Percentiles rank a stretch among this genome's conserved stretches.
These are phyloP conservation scores for Chimonanthus salicifolius DNA, from an alignment of 164 flowering plant genomes.

Conservation along the genomic window DNA sequence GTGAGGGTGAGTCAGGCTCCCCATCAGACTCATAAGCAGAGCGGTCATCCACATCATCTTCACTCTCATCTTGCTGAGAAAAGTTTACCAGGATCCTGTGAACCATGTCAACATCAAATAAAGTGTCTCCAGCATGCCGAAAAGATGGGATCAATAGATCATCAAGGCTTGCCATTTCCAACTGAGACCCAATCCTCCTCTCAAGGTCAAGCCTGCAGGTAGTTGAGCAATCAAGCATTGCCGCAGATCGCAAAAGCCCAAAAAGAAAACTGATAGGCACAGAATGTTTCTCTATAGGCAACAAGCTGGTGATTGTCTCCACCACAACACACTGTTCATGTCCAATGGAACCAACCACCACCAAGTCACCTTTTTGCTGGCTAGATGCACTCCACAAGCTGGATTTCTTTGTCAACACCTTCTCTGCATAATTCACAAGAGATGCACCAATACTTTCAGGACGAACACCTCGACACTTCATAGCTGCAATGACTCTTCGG, in stretches of 20 bases:
- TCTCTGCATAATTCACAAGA: constrained; percentile 74
- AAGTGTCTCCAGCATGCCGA: constrained; percentile 58
- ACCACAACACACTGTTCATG: constrained; percentile 56
- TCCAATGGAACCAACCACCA: constrained; percentile 22
- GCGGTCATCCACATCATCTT: constrained; percentile 55
- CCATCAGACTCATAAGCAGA: constrained; percentile 65
- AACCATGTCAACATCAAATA: constrained; percentile 80
- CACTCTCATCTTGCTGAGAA: constrained; percentile 75
- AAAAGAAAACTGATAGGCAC: constrained; percentile 73
- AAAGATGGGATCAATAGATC: constrained; percentile 82
- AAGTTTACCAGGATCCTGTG: constrained; percentile 76
- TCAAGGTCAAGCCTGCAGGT: constrained; percentile 73
- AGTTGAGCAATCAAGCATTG: constrained; percentile 54
- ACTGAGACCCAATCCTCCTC: constrained; percentile 74
- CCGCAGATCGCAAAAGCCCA: constrained; percentile 64
- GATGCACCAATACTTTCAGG: constrained; percentile 90
- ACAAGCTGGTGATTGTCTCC: constrained; percentile 66
- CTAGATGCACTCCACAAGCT: constrained; percentile 46
- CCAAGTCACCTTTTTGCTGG: constrained; percentile 43
- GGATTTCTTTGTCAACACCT: constrained; percentile 56
- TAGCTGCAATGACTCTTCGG: constrained; percentile 66
- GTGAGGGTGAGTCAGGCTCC: constrained; percentile 64
- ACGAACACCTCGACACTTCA: constrained; percentile 79
- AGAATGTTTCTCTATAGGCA: constrained; percentile 64
- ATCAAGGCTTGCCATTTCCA: constrained; percentile 72